Evolutionary conservation across 2,329 filamentous ascomycete genomes (phyloP).

Genomic region (Fusarium duplospermum): DNA sequence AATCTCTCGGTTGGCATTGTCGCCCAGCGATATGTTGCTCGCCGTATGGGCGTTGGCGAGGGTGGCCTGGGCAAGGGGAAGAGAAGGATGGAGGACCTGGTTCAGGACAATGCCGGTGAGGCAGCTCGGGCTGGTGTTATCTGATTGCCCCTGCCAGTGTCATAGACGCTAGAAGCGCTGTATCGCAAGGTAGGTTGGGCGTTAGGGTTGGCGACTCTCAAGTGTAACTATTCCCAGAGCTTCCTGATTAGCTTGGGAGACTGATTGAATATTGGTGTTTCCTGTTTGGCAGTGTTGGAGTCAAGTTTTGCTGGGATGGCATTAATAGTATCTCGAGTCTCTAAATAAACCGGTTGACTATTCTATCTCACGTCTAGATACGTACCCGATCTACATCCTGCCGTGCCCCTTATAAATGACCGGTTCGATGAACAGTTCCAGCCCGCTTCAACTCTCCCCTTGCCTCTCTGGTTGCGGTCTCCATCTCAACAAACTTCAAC

Average conservation of each 20-base stretch:
- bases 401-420: constrained; percentile 1
- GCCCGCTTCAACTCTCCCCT: constrained; percentile 52
- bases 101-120: constrained; percentile 69
- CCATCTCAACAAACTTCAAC: constrained; percentile 66
- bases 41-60: constrained; percentile 95
- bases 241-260: constrained; percentile 20
- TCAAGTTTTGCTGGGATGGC: constrained; percentile 14
- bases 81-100: constrained; percentile 66
- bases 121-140: constrained; percentile 69
- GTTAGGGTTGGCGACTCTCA: constrained; percentile 36
- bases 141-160: constrained; percentile 41
- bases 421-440: constrained; percentile 43
- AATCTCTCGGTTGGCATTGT: constrained; percentile 83
- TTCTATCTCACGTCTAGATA: not conserved
- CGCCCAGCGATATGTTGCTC: constrained; percentile 93
- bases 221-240: constrained; percentile 32
- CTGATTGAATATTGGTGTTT: constrained; percentile 32
- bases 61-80: constrained; percentile 73
- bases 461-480: constrained; percentile 66
- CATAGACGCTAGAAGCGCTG: constrained; percentile 14
- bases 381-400: not conserved
- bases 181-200: constrained; percentile 37
- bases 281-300: constrained; percentile 18
- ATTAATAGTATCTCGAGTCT: constrained; percentile 6
- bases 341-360: constrained; percentile 2